phyloP scores from a whole-genome alignment of 306 rosid genomes.

The Vigna radiata region DNA sequence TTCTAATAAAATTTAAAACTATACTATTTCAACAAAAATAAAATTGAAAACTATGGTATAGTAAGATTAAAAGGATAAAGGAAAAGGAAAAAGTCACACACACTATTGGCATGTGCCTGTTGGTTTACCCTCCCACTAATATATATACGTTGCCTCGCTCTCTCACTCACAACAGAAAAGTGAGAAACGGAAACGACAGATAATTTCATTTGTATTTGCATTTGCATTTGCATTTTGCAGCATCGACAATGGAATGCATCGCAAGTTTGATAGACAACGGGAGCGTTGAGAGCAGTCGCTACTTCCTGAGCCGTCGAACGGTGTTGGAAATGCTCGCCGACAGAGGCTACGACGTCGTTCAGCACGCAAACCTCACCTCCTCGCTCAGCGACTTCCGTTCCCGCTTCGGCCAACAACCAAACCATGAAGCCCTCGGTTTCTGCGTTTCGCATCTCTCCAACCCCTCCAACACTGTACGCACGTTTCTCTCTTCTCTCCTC shows the following conservation, averaged over 20 bases:
- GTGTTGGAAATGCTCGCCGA: conserved; percentile 58
- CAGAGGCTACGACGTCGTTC: conserved; percentile 58
- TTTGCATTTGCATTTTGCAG: neutral
- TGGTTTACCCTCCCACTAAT: neutral
- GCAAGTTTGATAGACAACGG: neutral
- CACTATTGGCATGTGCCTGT: neutral
- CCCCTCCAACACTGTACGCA: conserved; percentile 48
- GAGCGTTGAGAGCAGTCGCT: conserved; percentile 52
- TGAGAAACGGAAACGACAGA: neutral
- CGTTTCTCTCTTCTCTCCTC: neutral
- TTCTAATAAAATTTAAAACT: too few species aligned
- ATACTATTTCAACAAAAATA: too few species aligned
- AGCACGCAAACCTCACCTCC: conserved; percentile 43
- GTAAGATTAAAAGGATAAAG: too few species aligned
- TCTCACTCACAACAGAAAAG: neutral
- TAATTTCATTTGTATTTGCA: neutral
- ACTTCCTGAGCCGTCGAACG: conserved; percentile 47
- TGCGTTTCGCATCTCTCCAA: conserved; percentile 44
- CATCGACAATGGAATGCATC: conserved; percentile 6
- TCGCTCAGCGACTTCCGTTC: conserved; percentile 51
- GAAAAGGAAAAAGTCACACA: too few species aligned
- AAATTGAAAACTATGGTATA: too few species aligned
- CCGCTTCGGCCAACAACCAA: conserved; percentile 47
- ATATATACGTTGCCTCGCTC: too few species aligned
- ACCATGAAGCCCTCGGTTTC: conserved; percentile 44